Base-by-base conservation (phyloP, 2,329 filamentous ascomycete species). In the Metarhizium humberi region DNA sequence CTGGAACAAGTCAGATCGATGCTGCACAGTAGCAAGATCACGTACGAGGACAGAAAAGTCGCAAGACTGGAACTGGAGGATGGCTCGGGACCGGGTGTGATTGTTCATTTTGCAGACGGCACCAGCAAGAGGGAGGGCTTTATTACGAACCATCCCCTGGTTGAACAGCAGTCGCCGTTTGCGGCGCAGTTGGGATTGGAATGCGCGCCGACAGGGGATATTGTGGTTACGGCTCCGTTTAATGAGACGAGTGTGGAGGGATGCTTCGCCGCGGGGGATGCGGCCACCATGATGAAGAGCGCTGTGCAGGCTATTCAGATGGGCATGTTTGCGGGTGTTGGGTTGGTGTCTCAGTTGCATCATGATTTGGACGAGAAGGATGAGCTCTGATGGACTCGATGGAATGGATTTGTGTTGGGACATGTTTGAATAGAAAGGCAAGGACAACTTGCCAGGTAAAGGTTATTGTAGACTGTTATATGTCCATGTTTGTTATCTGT, bases 211-310 rank as follows among this genome's bases (percentile, higher is more conserved):
- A 63, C 62, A 30, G 78, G 77, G 0, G 73, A 78, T 38, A 69
- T 81, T 34, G 69, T 74, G 53, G 64, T 66, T 0, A 66, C 65
- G 20, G 59, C 63, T 2, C 77, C 78, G 40, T 78, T 80, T 60
- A 69, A 74, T 45, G 70, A 75, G 62, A 80, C 79, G 3, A 78
- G 64, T 54, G 71, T 80, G 0, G 64, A 67, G 2, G 80, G 80
- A 0, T 75, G 78, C 3, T 81, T 78, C 66, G 79, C 78, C 0
- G 77, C 70, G 1, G 81, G 81, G 0, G 80, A 85, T 64, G 74
- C 70, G 53, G 67, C 64, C 11, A 66, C 66, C 10, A 57, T 61
- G 56, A 60, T 71, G 51, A 68, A 62, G 60, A 63, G 61, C 4
- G 66, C 64, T 1, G 25, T 64, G 30, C 57, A 63, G 56, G 71